Evolutionary conservation across 495 filamentous ascomycete genomes (phyloP).

Genomic region (Aspergillus avenaceus): DNA sequence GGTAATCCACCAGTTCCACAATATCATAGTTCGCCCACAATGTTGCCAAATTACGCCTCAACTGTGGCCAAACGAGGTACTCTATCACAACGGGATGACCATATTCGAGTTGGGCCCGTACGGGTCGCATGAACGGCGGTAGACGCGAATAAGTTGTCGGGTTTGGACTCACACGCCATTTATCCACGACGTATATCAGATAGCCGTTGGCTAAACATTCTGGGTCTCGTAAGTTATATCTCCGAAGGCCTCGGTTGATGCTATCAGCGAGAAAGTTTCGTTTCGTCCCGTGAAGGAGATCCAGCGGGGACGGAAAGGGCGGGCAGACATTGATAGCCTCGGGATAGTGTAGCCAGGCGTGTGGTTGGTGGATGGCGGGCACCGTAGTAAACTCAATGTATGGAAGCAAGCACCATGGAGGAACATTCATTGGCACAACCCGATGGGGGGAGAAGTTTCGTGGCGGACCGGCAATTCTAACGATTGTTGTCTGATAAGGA

Average conservation of each 20-base stretch:
- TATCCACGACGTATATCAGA: slow-evolving; percentile 10
- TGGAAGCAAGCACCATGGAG: too few species aligned
- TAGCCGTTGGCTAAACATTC: slow-evolving; percentile 11
- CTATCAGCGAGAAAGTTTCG: slow-evolving; percentile 13
- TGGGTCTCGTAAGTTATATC: slow-evolving; percentile 6
- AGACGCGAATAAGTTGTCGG: slow-evolving; percentile 4
- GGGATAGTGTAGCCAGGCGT: neutral
- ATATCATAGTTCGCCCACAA: slow-evolving; percentile 1
- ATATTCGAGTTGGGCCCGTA: slow-evolving; percentile 3
- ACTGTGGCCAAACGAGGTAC: slow-evolving; percentile 12
- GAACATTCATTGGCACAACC: too few species aligned
- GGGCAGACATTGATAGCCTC: slow-evolving; percentile 1
- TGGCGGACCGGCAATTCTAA: too few species aligned
- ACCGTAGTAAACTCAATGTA: too few species aligned
- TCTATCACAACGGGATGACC: slow-evolving; percentile 6
- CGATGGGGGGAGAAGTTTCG: too few species aligned
- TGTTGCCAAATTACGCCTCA: slow-evolving; percentile 8
- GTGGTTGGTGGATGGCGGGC: neutral
- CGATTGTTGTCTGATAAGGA: too few species aligned
- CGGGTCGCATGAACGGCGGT: slow-evolving; percentile 4
- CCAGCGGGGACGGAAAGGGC: slow-evolving; percentile 10
- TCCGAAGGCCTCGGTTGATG: slow-evolving; percentile 7
- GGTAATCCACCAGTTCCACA: slow-evolving; percentile 3
- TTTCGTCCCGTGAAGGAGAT: slow-evolving; percentile 13
- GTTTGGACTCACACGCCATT: slow-evolving; percentile 10